Evolutionary conservation across 768 basidiomycete genomes (phyloP), one percentile per base, ranked within the genome.

Genomic region (Phaeotremella fagi): DNA sequence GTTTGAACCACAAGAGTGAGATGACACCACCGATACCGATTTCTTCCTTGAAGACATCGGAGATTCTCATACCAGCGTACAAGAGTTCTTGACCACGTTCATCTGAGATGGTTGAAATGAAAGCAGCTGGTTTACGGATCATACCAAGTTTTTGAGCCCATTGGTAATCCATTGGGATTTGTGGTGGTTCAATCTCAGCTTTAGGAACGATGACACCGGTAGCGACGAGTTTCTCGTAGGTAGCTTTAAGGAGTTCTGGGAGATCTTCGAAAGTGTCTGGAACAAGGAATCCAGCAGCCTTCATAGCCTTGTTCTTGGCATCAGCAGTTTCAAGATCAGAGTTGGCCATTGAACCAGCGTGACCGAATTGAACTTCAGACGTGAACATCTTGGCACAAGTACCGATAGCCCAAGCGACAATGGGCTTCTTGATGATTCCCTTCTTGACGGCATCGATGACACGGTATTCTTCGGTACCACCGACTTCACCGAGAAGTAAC

Each of bases 161-260:
- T 81, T 98, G 97, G 85, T 97, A 99, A 78, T 99, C 94, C 90
- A 98, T 97, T n/a, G 94, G 94, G 73, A 98, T 97, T 52, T 87
- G 84, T 9, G 94, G 94, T 3, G 92, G 90, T 22, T 90, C 88
- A 50, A 84, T 79, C 79, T 99, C 94, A 31, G 77, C 65, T 79
- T 84, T 79, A 60, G 83, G 84, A 29, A 78, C 75, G 75, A 99
- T 82, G 26, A 76, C 68, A 28, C 91, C 90, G 42, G 66, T 75
- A 55, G 75, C 70, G 52, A 97, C 86, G 61, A 99, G 87, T 49
- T 72, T 77, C 54, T 92, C 82, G 78, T 94, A 98, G 5, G 89
- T 86, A 71, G 84, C 82, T 77, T 82, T 83, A 72, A 99, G 79
- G 50, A 85, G 88, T 35, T 79, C 78, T 6, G 94, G 94, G 37